Evolutionary conservation across 2,329 filamentous ascomycete species (phyloP).

Genomic region (Waltergamsia citrina): DNA sequence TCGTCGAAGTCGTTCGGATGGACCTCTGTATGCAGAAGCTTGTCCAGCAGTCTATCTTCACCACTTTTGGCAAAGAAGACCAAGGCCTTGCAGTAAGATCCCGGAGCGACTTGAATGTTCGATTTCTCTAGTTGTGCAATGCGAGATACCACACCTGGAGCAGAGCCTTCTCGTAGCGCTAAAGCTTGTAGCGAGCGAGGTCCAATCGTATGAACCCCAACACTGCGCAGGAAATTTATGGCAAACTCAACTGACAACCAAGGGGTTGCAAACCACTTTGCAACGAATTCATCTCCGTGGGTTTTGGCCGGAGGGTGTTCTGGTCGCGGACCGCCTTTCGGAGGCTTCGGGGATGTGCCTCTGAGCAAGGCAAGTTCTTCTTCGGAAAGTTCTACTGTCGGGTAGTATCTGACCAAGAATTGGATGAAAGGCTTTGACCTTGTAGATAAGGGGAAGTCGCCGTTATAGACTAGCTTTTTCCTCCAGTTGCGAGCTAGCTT

Average conservation of each 20-base stretch:
- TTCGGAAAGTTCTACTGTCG: constrained; percentile 22
- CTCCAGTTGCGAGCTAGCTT: constrained; percentile 38
- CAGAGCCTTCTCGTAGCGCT: constrained; percentile 51
- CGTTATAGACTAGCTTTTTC: constrained; percentile 23
- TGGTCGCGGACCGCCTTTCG: background rate
- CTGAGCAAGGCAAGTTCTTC: constrained; percentile 20
- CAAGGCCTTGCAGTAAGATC: constrained; percentile 57
- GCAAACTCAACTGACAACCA: constrained; percentile 66
- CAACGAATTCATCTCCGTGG: constrained; percentile 54
- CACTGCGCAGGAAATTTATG: constrained; percentile 57
- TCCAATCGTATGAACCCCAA: constrained; percentile 65
- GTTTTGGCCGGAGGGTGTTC: too few relatives aligned
- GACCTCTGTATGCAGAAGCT: constrained; percentile 37
- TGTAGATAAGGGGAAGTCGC: constrained; percentile 28
- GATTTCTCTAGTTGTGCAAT: constrained; percentile 51
- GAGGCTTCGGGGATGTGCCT: background rate
- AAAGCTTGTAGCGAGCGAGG: constrained; percentile 71
- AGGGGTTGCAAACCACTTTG: constrained; percentile 68
- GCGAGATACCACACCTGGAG: constrained; percentile 45
- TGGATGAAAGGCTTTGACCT: constrained; percentile 36
- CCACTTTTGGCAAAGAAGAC: constrained; percentile 50
- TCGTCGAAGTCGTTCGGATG: constrained; percentile 49
- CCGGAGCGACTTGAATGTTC: constrained; percentile 52
- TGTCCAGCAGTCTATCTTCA: constrained; percentile 37
- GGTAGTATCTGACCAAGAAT: constrained; percentile 36